Percentiles rank a stretch among this genome's conserved stretches.
These are phyloP conservation scores for Gynandropsis gynandra DNA, from an alignment of 345 rosid genomes.

Conservation along the genomic window DNA sequence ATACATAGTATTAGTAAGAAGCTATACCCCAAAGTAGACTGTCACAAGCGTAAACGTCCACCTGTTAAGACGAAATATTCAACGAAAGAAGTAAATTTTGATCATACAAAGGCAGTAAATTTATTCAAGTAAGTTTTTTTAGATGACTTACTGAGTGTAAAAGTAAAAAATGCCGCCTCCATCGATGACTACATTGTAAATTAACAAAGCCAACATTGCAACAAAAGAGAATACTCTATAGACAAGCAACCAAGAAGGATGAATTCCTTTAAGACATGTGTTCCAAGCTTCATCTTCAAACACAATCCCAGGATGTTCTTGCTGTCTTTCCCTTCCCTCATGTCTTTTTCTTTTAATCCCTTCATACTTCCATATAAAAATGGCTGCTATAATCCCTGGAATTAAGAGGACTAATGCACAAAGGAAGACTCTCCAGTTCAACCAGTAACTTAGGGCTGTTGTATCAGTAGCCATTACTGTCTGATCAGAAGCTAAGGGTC, in stretches of 20 bases:
- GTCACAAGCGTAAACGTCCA: conserved; percentile 93
- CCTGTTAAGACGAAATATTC: conserved; percentile 37
- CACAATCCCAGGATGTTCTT: conserved; percentile 32
- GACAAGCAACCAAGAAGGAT: conserved; percentile 67
- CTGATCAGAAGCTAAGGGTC: conserved; percentile 1
- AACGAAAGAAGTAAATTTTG: background rate
- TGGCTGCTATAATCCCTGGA: conserved; percentile 30
- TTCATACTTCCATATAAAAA: conserved; percentile 26
- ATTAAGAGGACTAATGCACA: conserved; percentile 42
- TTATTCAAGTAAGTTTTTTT: no score
- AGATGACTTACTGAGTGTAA: conserved; percentile 79
- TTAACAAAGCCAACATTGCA: conserved; percentile 46
- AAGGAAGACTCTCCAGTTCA: conserved; percentile 59
- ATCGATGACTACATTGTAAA: conserved; percentile 38
- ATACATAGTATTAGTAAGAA: background rate
- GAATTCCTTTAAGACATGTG: conserved; percentile 52
- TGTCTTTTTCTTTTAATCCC: conserved; percentile 23
- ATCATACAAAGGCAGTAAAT: no score
- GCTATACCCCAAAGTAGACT: conserved; percentile 73
- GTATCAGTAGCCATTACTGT: conserved; percentile 54
- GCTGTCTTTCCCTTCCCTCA: conserved; percentile 30
- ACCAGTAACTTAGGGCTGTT: conserved; percentile 50
- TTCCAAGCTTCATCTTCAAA: conserved; percentile 74
- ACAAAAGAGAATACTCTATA: conserved; percentile 54
- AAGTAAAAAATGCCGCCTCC: conserved; percentile 77